phyloP scores from a whole-genome alignment of 441 rosid genomes.

The Pelargonium fulgidum region DNA sequence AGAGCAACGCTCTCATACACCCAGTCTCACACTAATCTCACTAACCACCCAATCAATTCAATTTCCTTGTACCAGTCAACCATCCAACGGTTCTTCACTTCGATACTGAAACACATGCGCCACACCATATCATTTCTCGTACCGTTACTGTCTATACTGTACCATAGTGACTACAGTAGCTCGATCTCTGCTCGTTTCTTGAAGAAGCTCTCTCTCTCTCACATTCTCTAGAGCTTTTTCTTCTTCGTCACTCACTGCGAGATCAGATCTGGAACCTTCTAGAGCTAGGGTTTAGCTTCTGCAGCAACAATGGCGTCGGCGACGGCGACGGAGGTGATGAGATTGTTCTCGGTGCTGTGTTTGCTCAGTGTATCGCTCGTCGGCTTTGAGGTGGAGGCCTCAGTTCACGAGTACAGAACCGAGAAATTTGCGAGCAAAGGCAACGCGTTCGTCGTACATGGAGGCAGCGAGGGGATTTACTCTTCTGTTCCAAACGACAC shows the following conservation, averaged over 20 bases:
- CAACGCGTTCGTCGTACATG: slow-evolving; percentile 84
- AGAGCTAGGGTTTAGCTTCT: slow-evolving; percentile 16
- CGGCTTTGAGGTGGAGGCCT: slow-evolving; percentile 37
- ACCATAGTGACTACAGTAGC: no score
- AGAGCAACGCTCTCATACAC: background rate
- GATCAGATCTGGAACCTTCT: background rate
- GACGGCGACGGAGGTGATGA: background rate
- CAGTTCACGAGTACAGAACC: slow-evolving; percentile 73
- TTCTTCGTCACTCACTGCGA: background rate
- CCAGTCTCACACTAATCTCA: background rate
- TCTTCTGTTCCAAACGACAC: slow-evolving; percentile 39
- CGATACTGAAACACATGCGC: background rate
- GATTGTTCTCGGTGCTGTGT: slow-evolving; percentile 20
- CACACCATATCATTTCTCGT: background rate
- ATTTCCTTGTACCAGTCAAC: background rate
- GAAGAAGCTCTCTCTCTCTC: background rate
- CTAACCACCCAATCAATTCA: background rate
- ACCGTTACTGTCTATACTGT: background rate
- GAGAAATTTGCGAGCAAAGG: slow-evolving; percentile 72
- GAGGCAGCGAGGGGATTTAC: slow-evolving; percentile 91
- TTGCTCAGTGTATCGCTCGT: slow-evolving; percentile 25
- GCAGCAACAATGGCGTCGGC: background rate
- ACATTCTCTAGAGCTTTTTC: background rate
- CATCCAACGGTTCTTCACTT: background rate
- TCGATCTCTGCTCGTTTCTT: slow-evolving; percentile 12